Conservation (phyloP, 805 yeast genomes). For the Candida boleticola region DNA sequence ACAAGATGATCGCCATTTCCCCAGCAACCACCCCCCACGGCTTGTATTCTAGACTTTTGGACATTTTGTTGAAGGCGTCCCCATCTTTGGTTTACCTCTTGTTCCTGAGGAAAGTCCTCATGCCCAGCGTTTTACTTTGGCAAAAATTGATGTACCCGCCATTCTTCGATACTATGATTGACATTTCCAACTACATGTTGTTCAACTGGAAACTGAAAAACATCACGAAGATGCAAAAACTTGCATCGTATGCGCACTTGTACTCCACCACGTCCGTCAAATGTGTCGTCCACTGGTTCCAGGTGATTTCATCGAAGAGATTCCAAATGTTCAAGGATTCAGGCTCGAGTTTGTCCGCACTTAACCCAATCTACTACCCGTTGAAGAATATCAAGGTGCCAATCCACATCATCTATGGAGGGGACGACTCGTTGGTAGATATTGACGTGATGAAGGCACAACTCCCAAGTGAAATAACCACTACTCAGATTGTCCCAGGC, state of each 20-base stretch:
- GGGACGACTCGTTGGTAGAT: slow-evolving; percentile 80
- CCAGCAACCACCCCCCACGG: slow-evolving; percentile 95
- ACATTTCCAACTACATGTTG: slow-evolving; percentile 59
- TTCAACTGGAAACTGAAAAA: slow-evolving; percentile 80
- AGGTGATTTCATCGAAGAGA: slow-evolving; percentile 69
- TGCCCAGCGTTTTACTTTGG: slow-evolving; percentile 83
- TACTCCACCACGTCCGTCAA: slow-evolving; percentile 92
- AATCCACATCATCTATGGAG: slow-evolving; percentile 76
- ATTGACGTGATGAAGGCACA: slow-evolving; percentile 70
- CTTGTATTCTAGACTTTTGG: slow-evolving; percentile 70
- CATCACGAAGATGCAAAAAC: slow-evolving; percentile 70
- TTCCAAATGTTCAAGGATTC: slow-evolving; percentile 89
- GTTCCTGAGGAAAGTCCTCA: slow-evolving; percentile 71
- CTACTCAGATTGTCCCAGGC: slow-evolving; percentile 54
- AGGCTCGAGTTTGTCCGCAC: slow-evolving; percentile 17
- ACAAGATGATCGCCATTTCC: slow-evolving; percentile 73
- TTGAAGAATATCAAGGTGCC: slow-evolving; percentile 52
- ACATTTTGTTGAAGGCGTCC: slow-evolving; percentile 69
- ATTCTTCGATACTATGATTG: slow-evolving; percentile 69
- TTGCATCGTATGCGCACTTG: slow-evolving; percentile 78
- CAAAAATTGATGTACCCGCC: slow-evolving; percentile 74
- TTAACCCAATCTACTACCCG: slow-evolving; percentile 38
- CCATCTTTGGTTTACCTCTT: slow-evolving; percentile 69
- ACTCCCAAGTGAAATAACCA: slow-evolving; percentile 53
- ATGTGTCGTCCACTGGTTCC: slow-evolving; percentile 95